Evolutionary conservation across 2,329 filamentous ascomycete species (phyloP), one percentile per base, ranked within the genome.

Genomic region (Eurotiales sp.): DNA sequence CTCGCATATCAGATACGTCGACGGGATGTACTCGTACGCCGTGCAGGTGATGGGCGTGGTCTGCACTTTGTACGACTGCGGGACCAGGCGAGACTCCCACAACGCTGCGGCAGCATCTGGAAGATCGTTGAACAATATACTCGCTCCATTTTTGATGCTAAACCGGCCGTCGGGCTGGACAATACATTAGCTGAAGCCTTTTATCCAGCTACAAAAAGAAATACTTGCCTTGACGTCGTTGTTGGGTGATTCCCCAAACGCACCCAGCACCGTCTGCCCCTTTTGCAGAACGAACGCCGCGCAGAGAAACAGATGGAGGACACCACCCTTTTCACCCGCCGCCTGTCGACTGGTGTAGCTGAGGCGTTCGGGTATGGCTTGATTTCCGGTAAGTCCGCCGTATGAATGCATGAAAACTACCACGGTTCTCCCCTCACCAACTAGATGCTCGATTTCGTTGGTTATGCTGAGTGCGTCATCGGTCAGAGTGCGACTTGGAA

Each of bases 391-490:
- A 2, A 61, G 52, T 2, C 60, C 60, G 14, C 60, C 59, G 23
- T 59, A 62, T 3, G 60, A 62, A 51, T 63, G 61, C 58, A 61
- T 59, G 1, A 61, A 37, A 5, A 61, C 50, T 10, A 60, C 21
- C 6, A 63, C 59, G 6, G n/a, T 46, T 41, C 48, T 52, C 3
- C 25, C 46, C 15, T 56, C 54, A 25, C 57, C 52, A 19, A 61
- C 42, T 15, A 55, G 44, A 2, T 21, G 48, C 3, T 60, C 54
- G 10, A 67, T 55, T 30, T 46, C 50, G 2, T 12, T 12, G 29
- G 42, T 51, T 19, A 55, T 34, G 2, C 42, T 50, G 8, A 42
- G 22, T 14, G 55, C 50, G 30, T 56, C 51, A 34, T 57, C 53
- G 15, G 45, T 11, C 14, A 57, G 47, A 29, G 50, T 50, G 12